A percentile compares a stretch with the other conserved stretches of the same genome.
phyloP scores from a whole-genome alignment of 345 rosid species.

The Lumnitzera racemosa region DNA sequence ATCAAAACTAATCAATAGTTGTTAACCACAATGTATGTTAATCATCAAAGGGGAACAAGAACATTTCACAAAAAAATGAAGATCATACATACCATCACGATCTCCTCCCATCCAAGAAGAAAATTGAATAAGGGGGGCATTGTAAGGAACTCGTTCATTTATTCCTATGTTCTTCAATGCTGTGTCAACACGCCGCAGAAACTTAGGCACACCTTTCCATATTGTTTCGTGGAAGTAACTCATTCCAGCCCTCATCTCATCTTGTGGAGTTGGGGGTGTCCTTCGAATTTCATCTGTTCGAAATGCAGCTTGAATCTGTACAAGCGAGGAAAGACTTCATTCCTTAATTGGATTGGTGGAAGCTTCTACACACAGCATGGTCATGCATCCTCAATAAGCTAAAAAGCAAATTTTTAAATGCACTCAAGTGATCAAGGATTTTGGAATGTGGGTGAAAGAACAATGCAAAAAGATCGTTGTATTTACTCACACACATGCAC shows the following conservation, averaged over 20 bases:
- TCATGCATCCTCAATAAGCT: no score
- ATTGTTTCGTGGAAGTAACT: slow-evolving; percentile 99
- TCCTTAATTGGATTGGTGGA: background rate
- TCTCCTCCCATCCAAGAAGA: slow-evolving; percentile 99
- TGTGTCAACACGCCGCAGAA: slow-evolving; percentile 94
- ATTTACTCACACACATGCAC: background rate
- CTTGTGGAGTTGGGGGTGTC: slow-evolving; percentile 97
- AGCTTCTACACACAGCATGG: background rate
- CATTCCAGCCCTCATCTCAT: slow-evolving; percentile 99
- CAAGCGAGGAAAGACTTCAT: background rate
- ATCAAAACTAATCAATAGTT: background rate
- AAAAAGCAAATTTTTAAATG: no score
- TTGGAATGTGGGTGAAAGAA: no score
- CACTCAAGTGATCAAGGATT: no score
- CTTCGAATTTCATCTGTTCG: slow-evolving; percentile 96
- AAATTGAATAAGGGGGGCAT: slow-evolving; percentile 95
- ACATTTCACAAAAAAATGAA: background rate
- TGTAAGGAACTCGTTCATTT: slow-evolving; percentile 87
- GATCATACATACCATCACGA: slow-evolving; percentile 67
- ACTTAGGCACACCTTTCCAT: slow-evolving; percentile 98
- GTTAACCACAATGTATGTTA: background rate
- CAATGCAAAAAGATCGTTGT: background rate
- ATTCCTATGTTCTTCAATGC: slow-evolving; percentile 93
- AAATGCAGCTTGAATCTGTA: slow-evolving; percentile 97
- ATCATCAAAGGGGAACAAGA: background rate